Percentiles rank a stretch among this genome's conserved stretches.
Evolutionary conservation across 768 basidiomycete genomes (phyloP).

Genomic region (Guyanaporus albipodus): DNA sequence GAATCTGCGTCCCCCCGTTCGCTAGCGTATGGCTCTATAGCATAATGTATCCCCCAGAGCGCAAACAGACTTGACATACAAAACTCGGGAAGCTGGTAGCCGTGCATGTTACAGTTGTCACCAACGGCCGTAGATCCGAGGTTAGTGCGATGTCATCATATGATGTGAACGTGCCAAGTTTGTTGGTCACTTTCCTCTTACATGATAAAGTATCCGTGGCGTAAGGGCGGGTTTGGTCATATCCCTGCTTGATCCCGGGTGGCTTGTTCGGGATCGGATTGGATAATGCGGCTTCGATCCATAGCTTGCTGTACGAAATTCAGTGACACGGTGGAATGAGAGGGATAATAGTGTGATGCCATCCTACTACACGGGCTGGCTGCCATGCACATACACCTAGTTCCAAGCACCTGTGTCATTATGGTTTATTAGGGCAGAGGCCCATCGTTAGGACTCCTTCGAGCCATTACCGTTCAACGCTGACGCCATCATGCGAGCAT

Average conservation of each 20-base stretch:
- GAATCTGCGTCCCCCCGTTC: not conserved
- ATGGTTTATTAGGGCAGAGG: conserved; percentile 3
- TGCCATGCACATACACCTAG: conserved; percentile 13
- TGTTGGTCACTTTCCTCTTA: not conserved
- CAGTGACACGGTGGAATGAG: not conserved
- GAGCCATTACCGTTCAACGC: not conserved
- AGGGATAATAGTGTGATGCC: not conserved
- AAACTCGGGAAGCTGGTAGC: conserved; percentile 1
- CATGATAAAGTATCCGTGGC: not conserved
- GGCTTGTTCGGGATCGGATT: conserved; percentile 4
- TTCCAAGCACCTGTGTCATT: conserved; percentile 6
- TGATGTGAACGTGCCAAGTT: not conserved
- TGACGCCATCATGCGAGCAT: conserved; percentile 4
- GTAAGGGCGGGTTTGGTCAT: not conserved
- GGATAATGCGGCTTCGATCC: not conserved
- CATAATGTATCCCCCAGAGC: not conserved
- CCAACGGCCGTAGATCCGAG: not conserved
- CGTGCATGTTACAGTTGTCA: not conserved
- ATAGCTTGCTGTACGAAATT: conserved; percentile 14
- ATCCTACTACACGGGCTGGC: not conserved
- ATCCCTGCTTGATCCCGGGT: too few relatives aligned
- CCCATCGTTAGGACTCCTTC: not conserved
- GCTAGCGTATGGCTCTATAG: conserved; percentile 4
- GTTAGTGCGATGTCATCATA: not conserved
- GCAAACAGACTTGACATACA: not conserved